Evolutionary conservation across 2,329 filamentous ascomycete species (phyloP), one percentile per base, ranked within the genome.

Genomic region (Colletotrichum gloeosporioides): DNA sequence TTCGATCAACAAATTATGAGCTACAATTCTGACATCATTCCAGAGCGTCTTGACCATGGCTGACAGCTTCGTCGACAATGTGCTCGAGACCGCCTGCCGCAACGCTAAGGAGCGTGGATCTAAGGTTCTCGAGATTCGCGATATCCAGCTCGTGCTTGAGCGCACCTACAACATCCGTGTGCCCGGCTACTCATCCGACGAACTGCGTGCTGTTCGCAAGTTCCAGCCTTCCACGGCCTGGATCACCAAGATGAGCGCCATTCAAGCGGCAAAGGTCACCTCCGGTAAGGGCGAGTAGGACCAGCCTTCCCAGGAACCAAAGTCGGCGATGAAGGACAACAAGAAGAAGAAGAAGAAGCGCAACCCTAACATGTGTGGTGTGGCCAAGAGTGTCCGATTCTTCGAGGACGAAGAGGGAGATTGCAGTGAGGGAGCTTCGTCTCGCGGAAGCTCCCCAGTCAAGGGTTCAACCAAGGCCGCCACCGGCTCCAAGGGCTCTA

Each of bases 181-280:
- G 75, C 97, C 97, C 0, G 97, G 97, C 15, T 99, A 98, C 86
- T 95, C 95, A 0, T 95, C 96, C 5, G 97, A 99, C 82, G 97
- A 99, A 86, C 91, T 98, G 76, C 93, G 97, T 73, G 98, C 96
- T 0, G 96, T 99, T 34, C 93, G 96, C 84, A 98, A 98, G 88
- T 94, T 98, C 69, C 94, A 97, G 83, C 97, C 97, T 3, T 93
- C 95, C 25, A 88, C 94, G 18, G 95, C 93, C 27, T 99, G 97
- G 96, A 96, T 97, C 77, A 94, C 95, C 79, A 99, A 99, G 89
- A 98, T 99, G 94, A 96, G 96, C 81, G 96, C 97, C 29, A 94
- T 99, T 18, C 96, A 98, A 86, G 96, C 96, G 3, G 95, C 96
- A 63, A 99, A 99, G 88, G 96, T 93, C 62, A 93, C 91, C 85